A percentile compares a stretch with the other conserved stretches of the same genome.
These are phyloP conservation scores for Heritiera littoralis DNA, from an alignment of 345 rosid genomes.

Conservation along the genomic window DNA sequence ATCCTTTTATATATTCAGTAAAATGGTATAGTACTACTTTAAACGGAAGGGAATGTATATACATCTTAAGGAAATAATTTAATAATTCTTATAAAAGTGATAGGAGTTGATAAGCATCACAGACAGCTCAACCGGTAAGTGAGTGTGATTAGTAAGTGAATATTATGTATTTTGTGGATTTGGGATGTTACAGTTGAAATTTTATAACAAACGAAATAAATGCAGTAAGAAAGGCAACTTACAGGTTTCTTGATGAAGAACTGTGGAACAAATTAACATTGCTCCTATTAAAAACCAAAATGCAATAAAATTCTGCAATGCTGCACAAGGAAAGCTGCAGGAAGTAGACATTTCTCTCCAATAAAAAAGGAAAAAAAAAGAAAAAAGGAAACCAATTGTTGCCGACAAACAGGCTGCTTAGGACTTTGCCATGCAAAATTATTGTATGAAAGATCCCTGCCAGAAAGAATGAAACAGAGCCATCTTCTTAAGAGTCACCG, in stretches of 20 bases:
- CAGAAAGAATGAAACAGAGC: constrained; percentile 20
- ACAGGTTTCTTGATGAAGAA: constrained; percentile 34
- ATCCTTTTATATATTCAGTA: no score
- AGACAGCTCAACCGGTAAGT: no score
- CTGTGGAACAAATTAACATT: constrained; percentile 65
- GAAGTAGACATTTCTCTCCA: not conserved
- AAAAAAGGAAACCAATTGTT: constrained; percentile 20
- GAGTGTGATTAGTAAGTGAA: no score
- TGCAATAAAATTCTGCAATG: not conserved
- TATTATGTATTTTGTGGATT: no score
- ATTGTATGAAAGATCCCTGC: constrained; percentile 46
- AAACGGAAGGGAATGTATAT: no score
- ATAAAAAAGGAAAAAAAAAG: not conserved
- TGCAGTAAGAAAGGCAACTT: not conserved
- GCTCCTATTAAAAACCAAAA: constrained; percentile 35
- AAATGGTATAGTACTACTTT: no score
- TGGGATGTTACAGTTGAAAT: no score
- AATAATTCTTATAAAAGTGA: no score
- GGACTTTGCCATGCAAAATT: constrained; percentile 31
- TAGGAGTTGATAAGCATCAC: no score
- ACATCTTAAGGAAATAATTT: no score
- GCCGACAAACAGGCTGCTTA: constrained; percentile 36
- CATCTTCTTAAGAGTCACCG: not conserved
- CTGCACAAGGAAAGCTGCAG: constrained; percentile 17
- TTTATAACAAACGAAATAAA: not conserved